Evolutionary conservation across 2,329 filamentous ascomycete genomes (phyloP).

Genomic region (Alternaria dauci): DNA sequence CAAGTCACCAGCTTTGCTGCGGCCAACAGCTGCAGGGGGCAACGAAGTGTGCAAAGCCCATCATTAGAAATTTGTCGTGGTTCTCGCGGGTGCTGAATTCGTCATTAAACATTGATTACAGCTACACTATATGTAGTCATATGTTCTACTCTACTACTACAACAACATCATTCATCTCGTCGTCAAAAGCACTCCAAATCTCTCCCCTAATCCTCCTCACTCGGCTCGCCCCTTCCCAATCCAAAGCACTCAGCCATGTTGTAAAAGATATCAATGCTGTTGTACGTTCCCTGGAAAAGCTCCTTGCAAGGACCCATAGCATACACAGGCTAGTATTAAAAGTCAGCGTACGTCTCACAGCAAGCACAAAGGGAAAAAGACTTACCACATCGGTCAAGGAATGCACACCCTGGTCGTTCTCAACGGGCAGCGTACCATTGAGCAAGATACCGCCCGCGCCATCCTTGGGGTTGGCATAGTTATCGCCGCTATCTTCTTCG

Average conservation of each 20-base stretch:
- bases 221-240: conserved; percentile 20
- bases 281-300: conserved; percentile 74
- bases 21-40: neutral
- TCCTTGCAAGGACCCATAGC: conserved; percentile 82
- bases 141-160: neutral
- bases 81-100: neutral
- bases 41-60: neutral
- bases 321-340: conserved; percentile 62
- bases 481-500: conserved; percentile 60
- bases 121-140: neutral
- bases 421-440: conserved; percentile 76
- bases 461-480: conserved; percentile 74
- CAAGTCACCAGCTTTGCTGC: neutral
- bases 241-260: conserved; percentile 75
- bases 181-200: neutral
- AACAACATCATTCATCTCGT: neutral
- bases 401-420: conserved; percentile 64
- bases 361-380: too few relatives aligned
- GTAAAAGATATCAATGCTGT: conserved; percentile 77
- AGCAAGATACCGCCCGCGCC: conserved; percentile 71
- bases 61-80: too few relatives aligned
- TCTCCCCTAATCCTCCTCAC: neutral
- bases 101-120: conserved; percentile 16
- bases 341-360: too few relatives aligned
- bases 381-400: conserved; percentile 47